phyloP scores from a whole-genome alignment of 495 filamentous ascomycete genomes.

The Daldinia loculata region DNA sequence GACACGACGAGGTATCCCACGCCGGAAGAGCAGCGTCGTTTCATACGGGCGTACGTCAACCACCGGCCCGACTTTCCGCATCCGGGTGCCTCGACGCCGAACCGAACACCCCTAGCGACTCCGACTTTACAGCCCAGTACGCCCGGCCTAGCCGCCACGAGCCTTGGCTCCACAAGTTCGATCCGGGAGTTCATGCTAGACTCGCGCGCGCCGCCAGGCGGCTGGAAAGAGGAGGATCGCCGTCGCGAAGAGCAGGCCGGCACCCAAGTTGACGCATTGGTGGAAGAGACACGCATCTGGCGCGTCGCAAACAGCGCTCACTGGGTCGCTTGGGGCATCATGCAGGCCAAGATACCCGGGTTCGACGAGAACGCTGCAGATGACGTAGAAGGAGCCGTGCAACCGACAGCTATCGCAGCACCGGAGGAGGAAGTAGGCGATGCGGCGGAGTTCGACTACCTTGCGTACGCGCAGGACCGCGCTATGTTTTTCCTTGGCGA shows the following conservation, averaged over 20 bases:
- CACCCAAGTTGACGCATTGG: constrained; percentile 68
- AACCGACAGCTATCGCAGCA: constrained; percentile 5
- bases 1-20: constrained; percentile 77
- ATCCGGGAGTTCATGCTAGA: constrained; percentile 76
- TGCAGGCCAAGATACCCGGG: constrained; percentile 86
- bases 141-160: constrained; percentile 41
- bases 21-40: constrained; percentile 79
- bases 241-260: constrained; percentile 67
- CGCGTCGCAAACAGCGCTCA: constrained; percentile 83
- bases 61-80: constrained; percentile 71
- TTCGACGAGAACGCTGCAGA: constrained; percentile 40
- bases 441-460: constrained; percentile 82
- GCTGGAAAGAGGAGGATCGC: constrained; percentile 68
- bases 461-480: constrained; percentile 88
- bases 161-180: constrained; percentile 47
- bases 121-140: constrained; percentile 40
- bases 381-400: constrained; percentile 16
- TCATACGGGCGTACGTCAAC: constrained; percentile 85
- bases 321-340: constrained; percentile 96
- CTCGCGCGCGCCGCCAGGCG: constrained; percentile 65
- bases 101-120: constrained; percentile 53
- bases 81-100: constrained; percentile 62
- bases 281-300: constrained; percentile 85
- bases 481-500: constrained; percentile 96
- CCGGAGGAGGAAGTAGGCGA: constrained; percentile 57